Evolutionary conservation across 2,329 filamentous ascomycete species (phyloP).

Genomic region (Neopestalotiopsis sp.): DNA sequence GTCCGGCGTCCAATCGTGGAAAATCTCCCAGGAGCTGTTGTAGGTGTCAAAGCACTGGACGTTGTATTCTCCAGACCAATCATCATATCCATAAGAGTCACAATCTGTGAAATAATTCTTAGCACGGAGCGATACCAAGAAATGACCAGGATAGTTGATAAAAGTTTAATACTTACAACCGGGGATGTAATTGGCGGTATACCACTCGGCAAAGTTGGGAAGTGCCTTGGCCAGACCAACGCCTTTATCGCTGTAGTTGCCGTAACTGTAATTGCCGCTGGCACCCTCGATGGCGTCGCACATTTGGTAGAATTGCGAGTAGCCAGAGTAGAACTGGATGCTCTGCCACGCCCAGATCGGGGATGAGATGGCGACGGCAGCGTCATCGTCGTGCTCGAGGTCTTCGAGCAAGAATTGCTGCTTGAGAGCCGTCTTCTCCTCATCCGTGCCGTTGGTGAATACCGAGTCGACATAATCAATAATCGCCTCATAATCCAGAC

Average conservation of each 20-base stretch:
- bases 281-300: slow-evolving; percentile 40
- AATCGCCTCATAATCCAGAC: slow-evolving; percentile 54
- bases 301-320: slow-evolving; percentile 41
- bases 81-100: slow-evolving; percentile 49
- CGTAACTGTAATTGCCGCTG: slow-evolving; percentile 28
- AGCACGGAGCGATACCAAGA: not conserved
- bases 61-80: slow-evolving; percentile 45
- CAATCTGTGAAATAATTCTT: slow-evolving; percentile 36
- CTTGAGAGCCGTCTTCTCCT: slow-evolving; percentile 50
- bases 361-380: slow-evolving; percentile 43
- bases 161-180: slow-evolving; percentile 44
- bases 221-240: slow-evolving; percentile 59
- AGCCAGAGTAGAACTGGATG: slow-evolving; percentile 39
- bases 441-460: slow-evolving; percentile 45
- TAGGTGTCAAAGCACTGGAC: slow-evolving; percentile 59
- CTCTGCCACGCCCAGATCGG: slow-evolving; percentile 41
- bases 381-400: slow-evolving; percentile 56
- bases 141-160: not conserved
- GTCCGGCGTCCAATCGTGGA: slow-evolving; percentile 50
- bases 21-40: slow-evolving; percentile 54
- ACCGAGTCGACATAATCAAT: slow-evolving; percentile 59
- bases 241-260: slow-evolving; percentile 40
- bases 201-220: slow-evolving; percentile 58
- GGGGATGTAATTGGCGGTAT: slow-evolving; percentile 49
- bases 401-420: slow-evolving; percentile 54